Evolutionary conservation across 768 basidiomycete genomes (phyloP), one percentile per base, ranked within the genome.

Genomic region (Trametes cinnabarina): DNA sequence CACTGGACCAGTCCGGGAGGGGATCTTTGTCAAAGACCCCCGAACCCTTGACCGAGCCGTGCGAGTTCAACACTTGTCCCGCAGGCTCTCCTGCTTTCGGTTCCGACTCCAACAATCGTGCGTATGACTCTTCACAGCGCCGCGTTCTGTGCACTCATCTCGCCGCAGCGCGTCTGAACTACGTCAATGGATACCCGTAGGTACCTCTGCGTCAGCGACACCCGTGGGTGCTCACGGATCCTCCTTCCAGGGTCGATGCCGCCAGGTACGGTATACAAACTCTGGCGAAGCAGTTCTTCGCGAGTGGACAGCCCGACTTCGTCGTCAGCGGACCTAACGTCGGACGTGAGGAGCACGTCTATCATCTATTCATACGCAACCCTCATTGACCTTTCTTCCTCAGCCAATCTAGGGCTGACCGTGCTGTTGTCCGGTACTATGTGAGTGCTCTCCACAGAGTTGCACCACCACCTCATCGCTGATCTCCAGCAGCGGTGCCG

Each of bases 201-300:
- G 66, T 55, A 3, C 15, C 25, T 5, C 4, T 20, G 26, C 1
- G 51, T 34, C 5, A 41, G 3, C 20, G 11, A 9, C 7, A 1
- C 15, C 9, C 26, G 12, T 41, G n/a, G 17, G 32, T 30, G 5
- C 37, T n/a, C 14, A 23, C 12, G 4, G 22, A 10, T n/a, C n/a
- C n/a, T 28, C 23, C 7, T 10, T 57, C 11, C 47, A 69, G 68
- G 1, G 68, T 68, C 14, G 69, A 72, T 40, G 65, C 69, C 3
- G 70, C 70, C 4, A 47, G 62, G 19, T 70, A 66, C 39, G 81
- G 81, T 2, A 79, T 83, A 26, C 72, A 81, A 57, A 79, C 76
- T 0, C 66, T 80, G 15, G 72, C 77, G 1, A 78, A 78, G 0
- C 55, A 72, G 55, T 74, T 78, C 63, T 79, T 77, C 57, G 57